phyloP scores from a whole-genome alignment of 2,329 filamentous ascomycete genomes.

The Epicoccum nigrum region DNA sequence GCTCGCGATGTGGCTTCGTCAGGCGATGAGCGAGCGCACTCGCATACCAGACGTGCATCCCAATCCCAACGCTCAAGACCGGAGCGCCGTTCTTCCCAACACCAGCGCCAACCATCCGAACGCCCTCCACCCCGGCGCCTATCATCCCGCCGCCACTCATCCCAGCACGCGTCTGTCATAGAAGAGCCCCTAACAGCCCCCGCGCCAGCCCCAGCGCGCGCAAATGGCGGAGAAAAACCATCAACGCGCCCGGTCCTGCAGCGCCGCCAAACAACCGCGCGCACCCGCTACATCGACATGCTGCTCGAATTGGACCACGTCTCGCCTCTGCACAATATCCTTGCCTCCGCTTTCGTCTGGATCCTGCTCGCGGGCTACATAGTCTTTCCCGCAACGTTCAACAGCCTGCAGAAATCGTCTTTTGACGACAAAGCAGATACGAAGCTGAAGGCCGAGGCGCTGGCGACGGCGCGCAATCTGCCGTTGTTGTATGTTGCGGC shows the following conservation, averaged over 20 bases:
- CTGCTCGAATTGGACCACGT: conserved; percentile 56
- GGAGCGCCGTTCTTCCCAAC: not conserved
- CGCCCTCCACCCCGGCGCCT: not conserved
- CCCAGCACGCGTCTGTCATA: not conserved
- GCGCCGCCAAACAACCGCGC: conserved; percentile 35
- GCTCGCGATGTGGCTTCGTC: not conserved
- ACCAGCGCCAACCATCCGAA: not conserved
- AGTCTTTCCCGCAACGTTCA: conserved; percentile 60
- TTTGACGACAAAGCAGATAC: conserved; percentile 32
- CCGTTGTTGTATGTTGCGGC: conserved; percentile 54
- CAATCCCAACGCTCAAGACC: not conserved
- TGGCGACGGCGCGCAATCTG: conserved; percentile 46
- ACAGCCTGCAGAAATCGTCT: conserved; percentile 47
- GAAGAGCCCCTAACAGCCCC: not conserved
- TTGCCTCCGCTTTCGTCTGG: conserved; percentile 56
- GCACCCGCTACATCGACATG: conserved; percentile 49
- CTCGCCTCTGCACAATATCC: conserved; percentile 55
- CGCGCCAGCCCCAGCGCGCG: not conserved
- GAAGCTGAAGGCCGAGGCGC: conserved; percentile 29
- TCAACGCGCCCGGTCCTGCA: conserved; percentile 26
- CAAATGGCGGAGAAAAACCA: no score
- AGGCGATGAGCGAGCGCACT: not conserved
- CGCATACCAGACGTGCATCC: not conserved
- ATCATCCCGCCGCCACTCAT: not conserved
- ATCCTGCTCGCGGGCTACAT: conserved; percentile 61